Base-by-base conservation (phyloP, 768 basidiomycete genomes). In the Macrolepiota fuliginosa region DNA sequence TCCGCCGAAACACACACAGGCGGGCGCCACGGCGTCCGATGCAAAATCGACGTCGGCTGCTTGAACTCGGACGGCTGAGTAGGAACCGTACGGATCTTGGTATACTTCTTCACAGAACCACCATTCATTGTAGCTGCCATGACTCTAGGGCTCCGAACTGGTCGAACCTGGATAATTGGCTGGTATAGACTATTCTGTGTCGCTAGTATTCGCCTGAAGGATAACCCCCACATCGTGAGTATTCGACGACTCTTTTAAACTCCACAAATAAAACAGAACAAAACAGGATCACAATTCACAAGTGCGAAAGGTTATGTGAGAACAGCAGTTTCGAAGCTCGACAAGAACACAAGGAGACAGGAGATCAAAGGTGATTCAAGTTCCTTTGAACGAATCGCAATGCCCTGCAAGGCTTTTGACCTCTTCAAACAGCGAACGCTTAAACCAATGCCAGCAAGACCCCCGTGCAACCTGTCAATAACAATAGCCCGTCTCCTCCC, bases 21-120 rank as follows among this genome's bases (percentile, higher is more conserved):
- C 10, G 88, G 90, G 29, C 69, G 79, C 88, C 88, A 91, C 0
- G 90, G 86, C 12, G 88, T 91, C 56, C 92, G 77, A 67, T 88
- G 86, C 11, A 90, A 76, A 62, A 90, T 86, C 53, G 35, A 36
- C 17, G 60, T 61, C 9, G 60, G 53, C n/a, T 54, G 27, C 24
- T 45, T 45, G 17, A 61, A 46, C 22, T 54, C 60, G 22, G 35
- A 25, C 3, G 53, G 22, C n/a, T 37, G 22, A 17, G 35, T 61
- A 46, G 57, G 57, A 29, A 55, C 52, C 12, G 60, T 61, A 25
- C 47, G 54, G 36, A 61, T 55, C 15, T 32, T 55, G 9, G 53
- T 39, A 27, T 53, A 55, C 22, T 61, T 61, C 42, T 47, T 55
- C 12, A 32, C 22, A 25, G 45, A 7, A 7, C 29, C 11, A 22